phyloP scores from a whole-genome alignment of 169 alveolate genomes.

The Plasmodium falciparum region DNA sequence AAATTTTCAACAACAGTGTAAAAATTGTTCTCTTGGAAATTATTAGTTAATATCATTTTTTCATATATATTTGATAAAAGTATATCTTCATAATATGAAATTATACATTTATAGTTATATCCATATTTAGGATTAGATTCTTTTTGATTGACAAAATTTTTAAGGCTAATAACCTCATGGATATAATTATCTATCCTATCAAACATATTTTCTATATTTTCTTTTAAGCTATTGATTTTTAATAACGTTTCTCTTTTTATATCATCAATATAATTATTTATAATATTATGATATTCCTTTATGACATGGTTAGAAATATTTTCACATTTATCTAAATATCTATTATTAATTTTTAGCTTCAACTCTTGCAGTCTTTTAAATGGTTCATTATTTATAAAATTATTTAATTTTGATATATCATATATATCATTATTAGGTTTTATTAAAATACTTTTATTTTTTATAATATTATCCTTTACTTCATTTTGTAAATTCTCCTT shows the following conservation, averaged over 20 bases:
- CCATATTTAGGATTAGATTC: background rate
- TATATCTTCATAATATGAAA: slow-evolving; percentile 17
- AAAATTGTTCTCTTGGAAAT: background rate
- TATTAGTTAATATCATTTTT: background rate
- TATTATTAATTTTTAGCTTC: slow-evolving; percentile 17
- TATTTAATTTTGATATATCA: background rate
- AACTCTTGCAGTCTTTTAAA: slow-evolving; percentile 27
- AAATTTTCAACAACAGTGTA: slow-evolving; percentile 9
- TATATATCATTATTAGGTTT: background rate
- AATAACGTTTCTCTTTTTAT: slow-evolving; percentile 24
- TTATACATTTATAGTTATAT: background rate
- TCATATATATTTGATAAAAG: slow-evolving; percentile 14
- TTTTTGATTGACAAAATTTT: background rate
- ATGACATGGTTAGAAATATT: background rate
- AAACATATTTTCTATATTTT: slow-evolving; percentile 10
- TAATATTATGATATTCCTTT: slow-evolving; percentile 27
- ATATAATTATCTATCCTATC: slow-evolving; percentile 15
- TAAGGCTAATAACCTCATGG: slow-evolving; percentile 3
- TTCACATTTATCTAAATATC: slow-evolving; percentile 27
- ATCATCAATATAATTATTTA: slow-evolving; percentile 15
- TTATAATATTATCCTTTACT: background rate
- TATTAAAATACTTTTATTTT: background rate
- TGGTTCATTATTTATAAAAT: slow-evolving; percentile 5
- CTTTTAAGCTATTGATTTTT: slow-evolving; percentile 15
- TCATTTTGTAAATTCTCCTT: background rate